Percentiles rank a stretch among this genome's conserved stretches.
Evolutionary conservation across 805 yeast species (phyloP).

Genomic region (Soucietia sequanensis): DNA sequence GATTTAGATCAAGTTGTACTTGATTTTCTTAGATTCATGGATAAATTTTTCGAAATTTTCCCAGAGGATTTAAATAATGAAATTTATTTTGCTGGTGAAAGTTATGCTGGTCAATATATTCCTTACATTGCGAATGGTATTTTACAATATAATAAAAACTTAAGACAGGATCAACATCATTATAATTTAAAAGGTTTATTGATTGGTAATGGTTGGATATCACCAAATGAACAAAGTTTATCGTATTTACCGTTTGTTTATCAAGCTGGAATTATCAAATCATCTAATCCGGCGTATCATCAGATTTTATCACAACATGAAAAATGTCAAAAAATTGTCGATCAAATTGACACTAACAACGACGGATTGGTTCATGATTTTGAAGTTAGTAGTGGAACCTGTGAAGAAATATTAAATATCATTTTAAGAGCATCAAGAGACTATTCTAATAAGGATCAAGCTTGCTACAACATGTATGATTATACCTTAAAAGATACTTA

Average conservation of each 20-base stretch:
- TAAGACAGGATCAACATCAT: constrained; percentile 11
- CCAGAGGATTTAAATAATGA: constrained; percentile 40
- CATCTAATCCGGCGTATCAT: constrained; percentile 37
- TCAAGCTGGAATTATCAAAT: constrained; percentile 53
- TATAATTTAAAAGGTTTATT: constrained; percentile 61
- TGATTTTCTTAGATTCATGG: constrained; percentile 65
- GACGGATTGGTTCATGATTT: constrained; percentile 17
- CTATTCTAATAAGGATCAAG: constrained; percentile 32
- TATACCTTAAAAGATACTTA: constrained; percentile 64
- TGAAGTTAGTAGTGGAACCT: constrained; percentile 30
- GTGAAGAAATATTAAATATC: constrained; percentile 48
- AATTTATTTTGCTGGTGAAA: constrained; percentile 85
- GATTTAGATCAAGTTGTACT: constrained; percentile 57
- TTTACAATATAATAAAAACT: constrained; percentile 40
- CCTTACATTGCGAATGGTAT: constrained; percentile 79
- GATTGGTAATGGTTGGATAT: constrained; percentile 94
- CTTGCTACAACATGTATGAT: constrained; percentile 85
- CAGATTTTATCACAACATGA: constrained; percentile 51
- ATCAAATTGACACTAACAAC: constrained; percentile 16
- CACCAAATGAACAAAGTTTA: constrained; percentile 80
- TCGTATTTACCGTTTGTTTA: constrained; percentile 73
- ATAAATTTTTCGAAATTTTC: constrained; percentile 16
- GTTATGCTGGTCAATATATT: constrained; percentile 95
- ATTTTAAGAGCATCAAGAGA: constrained; percentile 35
- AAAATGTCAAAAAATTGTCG: constrained; percentile 56